These are phyloP conservation scores for Suillus variegatus DNA, from an alignment of 768 basidiomycete genomes.

Conservation along the genomic window DNA sequence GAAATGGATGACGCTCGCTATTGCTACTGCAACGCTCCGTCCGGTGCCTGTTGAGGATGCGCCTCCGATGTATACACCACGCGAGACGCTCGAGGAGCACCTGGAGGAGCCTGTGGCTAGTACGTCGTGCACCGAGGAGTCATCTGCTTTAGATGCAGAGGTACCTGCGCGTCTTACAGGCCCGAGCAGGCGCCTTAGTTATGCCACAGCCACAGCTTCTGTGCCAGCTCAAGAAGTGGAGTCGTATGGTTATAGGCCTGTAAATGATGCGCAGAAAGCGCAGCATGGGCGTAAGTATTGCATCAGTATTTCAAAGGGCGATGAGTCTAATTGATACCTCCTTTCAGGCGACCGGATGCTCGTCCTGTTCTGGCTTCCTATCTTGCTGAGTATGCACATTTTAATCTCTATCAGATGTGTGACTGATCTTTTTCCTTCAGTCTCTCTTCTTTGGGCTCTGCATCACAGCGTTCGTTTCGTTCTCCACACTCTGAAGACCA, in stretches of 20 bases:
- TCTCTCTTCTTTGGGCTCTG: slow-evolving; percentile 64
- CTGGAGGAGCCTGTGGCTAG: slow-evolving; percentile 18
- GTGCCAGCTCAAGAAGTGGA: slow-evolving; percentile 70
- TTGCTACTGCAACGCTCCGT: slow-evolving; percentile 48
- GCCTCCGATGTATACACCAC: slow-evolving; percentile 75
- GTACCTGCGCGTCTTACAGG: slow-evolving; percentile 26
- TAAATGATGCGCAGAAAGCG: slow-evolving; percentile 42
- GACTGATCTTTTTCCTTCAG: slow-evolving; percentile 31
- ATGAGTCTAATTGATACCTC: slow-evolving; percentile 12
- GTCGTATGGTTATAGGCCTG: slow-evolving; percentile 64
- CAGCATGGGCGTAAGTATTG: slow-evolving; percentile 66
- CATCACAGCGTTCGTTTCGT: slow-evolving; percentile 55
- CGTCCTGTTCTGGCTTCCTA: slow-evolving; percentile 83
- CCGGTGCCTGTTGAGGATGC: slow-evolving; percentile 50
- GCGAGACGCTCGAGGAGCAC: slow-evolving; percentile 35
- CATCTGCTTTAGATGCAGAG: slow-evolving; percentile 10
- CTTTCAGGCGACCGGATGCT: slow-evolving; percentile 77
- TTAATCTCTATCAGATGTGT: background rate
- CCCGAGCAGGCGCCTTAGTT: slow-evolving; percentile 49
- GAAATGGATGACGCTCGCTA: slow-evolving; percentile 65
- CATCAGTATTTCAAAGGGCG: background rate
- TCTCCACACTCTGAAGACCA: slow-evolving; percentile 49
- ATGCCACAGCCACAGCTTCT: slow-evolving; percentile 42
- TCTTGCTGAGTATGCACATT: slow-evolving; percentile 65
- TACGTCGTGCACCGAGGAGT: slow-evolving; percentile 1